Percentiles rank a stretch among this genome's conserved stretches.
These are phyloP conservation scores for Kalanchoe fedtschenkoi DNA, from an alignment of 164 flowering plant species.

Conservation along the genomic window DNA sequence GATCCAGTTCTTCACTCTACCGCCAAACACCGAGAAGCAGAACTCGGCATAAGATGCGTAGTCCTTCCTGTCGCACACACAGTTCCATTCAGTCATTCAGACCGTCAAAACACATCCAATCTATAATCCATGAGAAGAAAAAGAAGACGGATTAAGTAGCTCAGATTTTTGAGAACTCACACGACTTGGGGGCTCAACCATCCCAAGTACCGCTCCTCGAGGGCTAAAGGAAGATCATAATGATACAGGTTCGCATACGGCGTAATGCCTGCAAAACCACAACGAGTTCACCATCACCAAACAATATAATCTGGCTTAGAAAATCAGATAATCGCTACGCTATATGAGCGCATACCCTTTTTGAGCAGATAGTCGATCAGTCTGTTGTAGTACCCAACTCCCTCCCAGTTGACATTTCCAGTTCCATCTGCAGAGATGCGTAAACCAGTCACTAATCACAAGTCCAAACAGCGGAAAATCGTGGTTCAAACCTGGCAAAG, in stretches of 20 bases:
- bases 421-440: constrained; percentile 34
- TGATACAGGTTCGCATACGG: constrained; percentile 60
- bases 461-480: background rate
- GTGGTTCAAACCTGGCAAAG: too few relatives aligned
- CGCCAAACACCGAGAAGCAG: constrained; percentile 19
- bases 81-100: background rate
- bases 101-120: background rate
- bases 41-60: constrained; percentile 16
- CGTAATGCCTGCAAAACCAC: constrained; percentile 23
- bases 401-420: constrained; percentile 44
- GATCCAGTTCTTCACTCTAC: constrained; percentile 22
- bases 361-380: constrained; percentile 47
- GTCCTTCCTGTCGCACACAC: constrained; percentile 15
- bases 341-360: constrained; percentile 19
- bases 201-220: constrained; percentile 35
- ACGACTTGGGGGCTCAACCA: constrained; percentile 27
- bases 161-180: constrained; percentile 23
- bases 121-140: background rate
- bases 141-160: background rate
- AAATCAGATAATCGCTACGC: background rate
- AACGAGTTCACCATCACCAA: background rate
- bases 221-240: constrained; percentile 52
- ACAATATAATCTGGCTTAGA: background rate
- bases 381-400: constrained; percentile 42
- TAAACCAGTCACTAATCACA: background rate